A percentile compares a stretch with the other conserved stretches of the same genome.
These are phyloP conservation scores for Pyrrhoderma lamaoense DNA, from an alignment of 1,284 basidiomycete genomes.

Conservation along the genomic window DNA sequence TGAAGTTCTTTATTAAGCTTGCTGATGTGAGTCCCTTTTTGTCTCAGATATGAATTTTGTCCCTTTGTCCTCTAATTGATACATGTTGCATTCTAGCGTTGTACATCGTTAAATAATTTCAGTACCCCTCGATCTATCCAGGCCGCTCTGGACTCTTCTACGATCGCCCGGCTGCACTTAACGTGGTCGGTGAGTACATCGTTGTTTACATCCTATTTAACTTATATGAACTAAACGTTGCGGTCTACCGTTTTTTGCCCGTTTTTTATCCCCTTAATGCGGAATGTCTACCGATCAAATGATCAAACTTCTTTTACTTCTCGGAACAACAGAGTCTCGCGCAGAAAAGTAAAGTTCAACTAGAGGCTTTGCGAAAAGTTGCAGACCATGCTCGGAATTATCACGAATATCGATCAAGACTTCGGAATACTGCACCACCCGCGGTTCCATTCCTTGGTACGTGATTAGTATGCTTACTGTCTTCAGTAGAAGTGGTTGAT, in stretches of 20 bases:
- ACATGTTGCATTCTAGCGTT: slow-evolving; percentile 50
- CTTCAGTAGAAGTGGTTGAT: neutral
- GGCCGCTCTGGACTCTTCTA: slow-evolving; percentile 91
- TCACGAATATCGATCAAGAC: slow-evolving; percentile 79
- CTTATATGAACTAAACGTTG: slow-evolving; percentile 9
- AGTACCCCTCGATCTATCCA: slow-evolving; percentile 90
- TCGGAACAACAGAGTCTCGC: slow-evolving; percentile 59
- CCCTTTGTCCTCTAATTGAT: slow-evolving; percentile 17
- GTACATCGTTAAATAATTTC: slow-evolving; percentile 81
- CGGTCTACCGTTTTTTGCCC: neutral
- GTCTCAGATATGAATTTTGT: slow-evolving; percentile 21
- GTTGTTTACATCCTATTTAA: slow-evolving; percentile 6
- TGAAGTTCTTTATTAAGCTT: slow-evolving; percentile 96
- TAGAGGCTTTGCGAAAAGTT: slow-evolving; percentile 77
- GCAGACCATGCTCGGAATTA: slow-evolving; percentile 91
- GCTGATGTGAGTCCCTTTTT: slow-evolving; percentile 69
- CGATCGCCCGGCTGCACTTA: slow-evolving; percentile 82
- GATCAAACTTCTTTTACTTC: neutral
- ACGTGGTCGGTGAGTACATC: slow-evolving; percentile 75
- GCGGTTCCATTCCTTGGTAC: slow-evolving; percentile 89
- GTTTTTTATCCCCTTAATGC: neutral
- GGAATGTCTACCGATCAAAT: too few relatives aligned
- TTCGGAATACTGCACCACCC: slow-evolving; percentile 79
- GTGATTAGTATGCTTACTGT: slow-evolving; percentile 20
- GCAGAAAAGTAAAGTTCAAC: slow-evolving; percentile 74